Base-by-base conservation (phyloP, 2,329 filamentous ascomycete species). In the Anthostomella pinea region DNA sequence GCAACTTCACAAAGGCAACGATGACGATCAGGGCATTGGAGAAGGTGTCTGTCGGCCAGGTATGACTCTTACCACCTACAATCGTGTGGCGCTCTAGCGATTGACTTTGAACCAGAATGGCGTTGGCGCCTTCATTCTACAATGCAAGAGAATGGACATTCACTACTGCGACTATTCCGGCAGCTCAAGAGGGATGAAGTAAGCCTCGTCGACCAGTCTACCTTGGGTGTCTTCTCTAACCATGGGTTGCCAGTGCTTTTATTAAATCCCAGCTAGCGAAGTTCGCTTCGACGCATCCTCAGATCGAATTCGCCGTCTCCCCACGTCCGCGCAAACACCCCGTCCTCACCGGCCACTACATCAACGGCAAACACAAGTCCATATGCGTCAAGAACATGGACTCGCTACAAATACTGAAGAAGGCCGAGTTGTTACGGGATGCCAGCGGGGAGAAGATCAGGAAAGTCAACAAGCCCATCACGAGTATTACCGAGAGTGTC, bases 151-250 rank as follows among this genome's bases (percentile, higher is more conserved):
- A 60, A 73, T 98, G 64, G 87, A 95, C 64, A 87, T 98, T 60
- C 87, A 95, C 70, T 98, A 95, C 72, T 97, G 93, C 73, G 89
- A 97, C 75, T 90, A 85, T 79, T 87, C 86, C 39, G 93, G 90
- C 46, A 95, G 87, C 64, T 97, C 91, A 23, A 81, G 72, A 58
- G 93, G 93, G 60, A 96, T 97, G 89, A 93, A 95, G 87, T 93
- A 49, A 54, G 54, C n/a, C n/a, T n/a, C n/a, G n/a, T n/a, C n/a
- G n/a, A n/a, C n/a, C n/a, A n/a, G n/a, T n/a, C n/a, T n/a, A n/a
- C n/a, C n/a, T n/a, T n/a, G n/a, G n/a, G n/a, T n/a, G n/a, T n/a
- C 5, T 22, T 15, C 33, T 16, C 48, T 68, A 53, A 66, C 49
- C 3, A 10, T 18, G 22, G n/a, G n/a, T 6, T 31, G 30, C 20